Conservation (phyloP, 73 alveolate genomes). For the Tetrahymena borealis region DNA sequence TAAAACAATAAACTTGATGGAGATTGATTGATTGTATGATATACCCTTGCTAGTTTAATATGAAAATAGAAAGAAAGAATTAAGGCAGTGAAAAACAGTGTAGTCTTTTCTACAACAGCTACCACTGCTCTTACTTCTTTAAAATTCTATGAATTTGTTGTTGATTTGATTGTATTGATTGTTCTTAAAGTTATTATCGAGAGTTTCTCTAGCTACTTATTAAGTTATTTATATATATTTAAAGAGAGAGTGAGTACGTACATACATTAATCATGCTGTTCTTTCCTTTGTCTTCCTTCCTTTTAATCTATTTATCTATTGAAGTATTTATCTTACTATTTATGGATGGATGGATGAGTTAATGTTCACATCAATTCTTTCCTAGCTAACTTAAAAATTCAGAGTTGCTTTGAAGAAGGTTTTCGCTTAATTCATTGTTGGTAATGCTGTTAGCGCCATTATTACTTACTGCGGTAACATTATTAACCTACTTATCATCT, state of each 20-base stretch:
- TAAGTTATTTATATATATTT: neutral
- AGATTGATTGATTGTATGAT: neutral
- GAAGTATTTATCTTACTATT: no score
- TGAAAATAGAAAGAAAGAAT: no score
- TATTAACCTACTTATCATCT: neutral
- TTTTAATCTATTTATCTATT: no score
- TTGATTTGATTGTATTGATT: neutral
- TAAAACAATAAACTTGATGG: slow-evolving; percentile 1
- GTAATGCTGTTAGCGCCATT: neutral
- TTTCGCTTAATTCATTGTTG: neutral
- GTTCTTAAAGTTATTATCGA: neutral
- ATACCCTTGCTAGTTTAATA: slow-evolving; percentile 1
- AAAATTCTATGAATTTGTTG: no score
- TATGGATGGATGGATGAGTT: no score
- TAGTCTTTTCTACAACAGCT: no score
- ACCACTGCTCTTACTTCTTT: no score
- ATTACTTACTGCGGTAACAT: neutral
- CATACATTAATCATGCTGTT: no score
- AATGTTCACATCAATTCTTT: no score
- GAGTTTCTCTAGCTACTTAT: neutral
- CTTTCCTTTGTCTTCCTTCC: no score
- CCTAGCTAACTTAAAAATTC: neutral
- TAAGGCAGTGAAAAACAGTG: no score
- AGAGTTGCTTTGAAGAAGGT: neutral
- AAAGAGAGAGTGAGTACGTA: no score